A percentile compares a stretch with the other conserved stretches of the same genome.
Conservation (phyloP, 2,329 filamentous ascomycete genomes). For the Fusarium sambucinum region DNA sequence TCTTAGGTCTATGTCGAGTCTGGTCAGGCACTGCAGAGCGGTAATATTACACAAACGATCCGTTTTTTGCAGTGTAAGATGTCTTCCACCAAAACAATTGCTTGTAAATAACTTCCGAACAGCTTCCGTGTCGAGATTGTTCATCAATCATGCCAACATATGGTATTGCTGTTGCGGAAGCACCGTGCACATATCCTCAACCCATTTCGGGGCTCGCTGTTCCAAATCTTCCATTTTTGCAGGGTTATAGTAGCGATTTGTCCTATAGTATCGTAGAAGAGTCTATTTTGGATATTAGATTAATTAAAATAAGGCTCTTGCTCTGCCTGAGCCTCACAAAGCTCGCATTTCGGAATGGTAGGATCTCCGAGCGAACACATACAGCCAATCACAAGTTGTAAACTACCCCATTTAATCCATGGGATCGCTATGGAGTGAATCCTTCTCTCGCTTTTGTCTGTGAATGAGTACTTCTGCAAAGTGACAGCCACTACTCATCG, state of each 20-base stretch:
- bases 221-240: not conserved
- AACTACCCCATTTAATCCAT: too few relatives aligned
- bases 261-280: too few relatives aligned
- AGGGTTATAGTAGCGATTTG: fast-evolving
- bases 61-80: not conserved
- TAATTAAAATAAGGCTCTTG: not conserved
- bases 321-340: not conserved
- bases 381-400: not conserved
- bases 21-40: not conserved
- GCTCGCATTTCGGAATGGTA: not conserved
- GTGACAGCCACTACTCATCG: fast-evolving
- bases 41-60: not conserved
- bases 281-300: fast-evolving
- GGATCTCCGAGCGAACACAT: not conserved
- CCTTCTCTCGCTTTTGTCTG: not conserved
- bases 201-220: not conserved
- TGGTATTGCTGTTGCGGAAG: not conserved
- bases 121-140: not conserved
- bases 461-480: not conserved
- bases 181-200: not conserved
- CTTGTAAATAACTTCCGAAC: not conserved
- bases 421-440: not conserved
- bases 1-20: too few relatives aligned
- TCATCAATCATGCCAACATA: not conserved
- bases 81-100: not conserved